Evolutionary conservation across 306 rosid genomes (phyloP).

Genomic region (Pyrus communis): DNA sequence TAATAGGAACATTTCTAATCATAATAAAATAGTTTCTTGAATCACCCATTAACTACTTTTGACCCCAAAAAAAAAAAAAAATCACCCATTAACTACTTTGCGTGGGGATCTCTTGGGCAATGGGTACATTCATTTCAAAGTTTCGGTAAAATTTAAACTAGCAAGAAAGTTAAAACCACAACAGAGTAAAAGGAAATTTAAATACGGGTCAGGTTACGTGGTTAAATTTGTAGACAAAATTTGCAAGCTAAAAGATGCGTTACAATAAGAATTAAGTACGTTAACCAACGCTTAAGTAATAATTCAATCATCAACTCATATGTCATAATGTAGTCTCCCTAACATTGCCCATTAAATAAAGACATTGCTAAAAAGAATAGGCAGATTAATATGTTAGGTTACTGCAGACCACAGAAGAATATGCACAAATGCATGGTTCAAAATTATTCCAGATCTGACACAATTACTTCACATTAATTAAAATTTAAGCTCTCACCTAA

Average conservation of each 20-base stretch:
- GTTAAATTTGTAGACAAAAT: too few relatives aligned
- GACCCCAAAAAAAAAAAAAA: too few relatives aligned
- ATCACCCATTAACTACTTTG: background rate
- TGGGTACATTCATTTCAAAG: background rate
- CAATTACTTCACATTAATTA: background rate
- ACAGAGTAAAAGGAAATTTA: background rate
- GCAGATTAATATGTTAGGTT: background rate
- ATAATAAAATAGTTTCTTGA: too few relatives aligned
- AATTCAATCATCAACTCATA: rapidly evolving
- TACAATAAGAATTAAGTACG: too few relatives aligned
- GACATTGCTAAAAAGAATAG: background rate
- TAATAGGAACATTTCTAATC: too few relatives aligned
- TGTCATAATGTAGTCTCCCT: too few relatives aligned
- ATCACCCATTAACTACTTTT: background rate
- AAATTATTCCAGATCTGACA: background rate
- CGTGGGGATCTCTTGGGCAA: background rate
- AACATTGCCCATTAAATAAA: too few relatives aligned
- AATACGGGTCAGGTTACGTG: too few relatives aligned
- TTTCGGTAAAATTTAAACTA: background rate
- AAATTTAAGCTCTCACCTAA: background rate
- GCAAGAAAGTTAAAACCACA: background rate
- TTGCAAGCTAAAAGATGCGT: too few relatives aligned
- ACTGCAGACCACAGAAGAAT: background rate
- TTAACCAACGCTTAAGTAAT: too few relatives aligned
- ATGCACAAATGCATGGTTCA: background rate